phyloP scores from a whole-genome alignment of 108 stramenopile species.

The Mayamaea pseudoterrestris region DNA sequence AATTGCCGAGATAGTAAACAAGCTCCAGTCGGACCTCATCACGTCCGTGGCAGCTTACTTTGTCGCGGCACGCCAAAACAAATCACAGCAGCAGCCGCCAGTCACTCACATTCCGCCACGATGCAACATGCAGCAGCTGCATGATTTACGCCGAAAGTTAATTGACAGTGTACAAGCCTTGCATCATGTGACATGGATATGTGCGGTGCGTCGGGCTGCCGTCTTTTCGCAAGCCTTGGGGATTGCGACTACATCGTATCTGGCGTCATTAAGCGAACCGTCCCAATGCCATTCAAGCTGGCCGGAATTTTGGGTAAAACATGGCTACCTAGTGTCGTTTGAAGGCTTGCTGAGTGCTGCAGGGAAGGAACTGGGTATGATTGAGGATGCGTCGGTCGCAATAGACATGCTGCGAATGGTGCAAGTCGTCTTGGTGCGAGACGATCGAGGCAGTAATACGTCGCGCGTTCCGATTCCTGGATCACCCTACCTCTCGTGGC shows the following conservation, averaged over 20 bases:
- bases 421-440: constrained; percentile 40
- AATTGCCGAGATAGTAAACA: constrained; percentile 25
- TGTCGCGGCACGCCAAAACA: constrained; percentile 27
- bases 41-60: constrained; percentile 47
- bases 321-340: constrained; percentile 78
- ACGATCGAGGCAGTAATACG: constrained; percentile 11
- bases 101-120: constrained; percentile 49
- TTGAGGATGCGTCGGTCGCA: constrained; percentile 77
- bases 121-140: constrained; percentile 21
- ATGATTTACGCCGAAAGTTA: constrained; percentile 28
- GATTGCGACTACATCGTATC: constrained; percentile 60
- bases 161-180: constrained; percentile 55
- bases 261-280: constrained; percentile 50
- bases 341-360: constrained; percentile 80
- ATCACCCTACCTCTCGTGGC: constrained; percentile 45
- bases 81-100: constrained; percentile 1
- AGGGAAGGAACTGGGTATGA: constrained; percentile 84
- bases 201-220: constrained; percentile 65
- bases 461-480: constrained; percentile 24
- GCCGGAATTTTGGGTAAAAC: constrained; percentile 57
- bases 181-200: constrained; percentile 66
- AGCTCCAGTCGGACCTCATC: constrained; percentile 32
- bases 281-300: constrained; percentile 27
- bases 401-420: constrained; percentile 78
- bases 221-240: constrained; percentile 78